Conservation (phyloP, 495 filamentous ascomycete species). For the Jackrogersella multiformis region DNA sequence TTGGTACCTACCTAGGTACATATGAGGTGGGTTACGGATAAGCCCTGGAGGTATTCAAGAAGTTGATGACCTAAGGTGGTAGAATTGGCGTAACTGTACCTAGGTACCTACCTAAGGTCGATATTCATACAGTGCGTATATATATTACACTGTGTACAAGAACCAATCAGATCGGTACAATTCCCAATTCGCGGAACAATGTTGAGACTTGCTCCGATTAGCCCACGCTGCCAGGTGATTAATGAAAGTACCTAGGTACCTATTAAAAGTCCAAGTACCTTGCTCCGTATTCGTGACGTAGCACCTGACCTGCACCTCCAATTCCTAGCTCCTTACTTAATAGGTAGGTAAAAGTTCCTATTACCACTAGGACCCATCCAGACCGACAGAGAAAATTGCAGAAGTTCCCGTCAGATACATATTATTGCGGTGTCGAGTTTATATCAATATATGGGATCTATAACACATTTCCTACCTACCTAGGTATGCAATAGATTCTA, state of each 20-base stretch:
- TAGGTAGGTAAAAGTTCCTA: slow-evolving; percentile 23
- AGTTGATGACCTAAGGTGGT: slow-evolving; percentile 27
- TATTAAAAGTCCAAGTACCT: slow-evolving; percentile 16
- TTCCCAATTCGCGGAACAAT: slow-evolving; percentile 38
- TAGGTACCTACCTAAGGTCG: slow-evolving; percentile 14
- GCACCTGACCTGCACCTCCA: slow-evolving; percentile 36
- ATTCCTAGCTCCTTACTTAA: background rate
- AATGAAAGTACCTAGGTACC: background rate
- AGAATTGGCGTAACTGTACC: too few species aligned
- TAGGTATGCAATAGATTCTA: too few species aligned
- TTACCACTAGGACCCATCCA: slow-evolving; percentile 23
- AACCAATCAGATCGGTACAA: slow-evolving; percentile 28
- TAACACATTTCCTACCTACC: slow-evolving; percentile 7
- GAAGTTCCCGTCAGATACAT: background rate
- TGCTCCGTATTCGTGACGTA: slow-evolving; percentile 34
- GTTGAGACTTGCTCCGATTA: slow-evolving; percentile 23
- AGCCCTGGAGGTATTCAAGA: too few species aligned
- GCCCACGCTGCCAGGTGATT: slow-evolving; percentile 3
- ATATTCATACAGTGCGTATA: slow-evolving; percentile 17
- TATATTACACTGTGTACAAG: slow-evolving; percentile 1
- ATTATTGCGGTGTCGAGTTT: slow-evolving; percentile 16
- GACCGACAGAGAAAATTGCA: slow-evolving; percentile 16
- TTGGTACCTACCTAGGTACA: too few species aligned
- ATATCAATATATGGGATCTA: background rate
- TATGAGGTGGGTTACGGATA: too few species aligned